Base-by-base conservation (phyloP, 2,329 filamentous ascomycete genomes). In the Aspergillus thermomutatus region DNA sequence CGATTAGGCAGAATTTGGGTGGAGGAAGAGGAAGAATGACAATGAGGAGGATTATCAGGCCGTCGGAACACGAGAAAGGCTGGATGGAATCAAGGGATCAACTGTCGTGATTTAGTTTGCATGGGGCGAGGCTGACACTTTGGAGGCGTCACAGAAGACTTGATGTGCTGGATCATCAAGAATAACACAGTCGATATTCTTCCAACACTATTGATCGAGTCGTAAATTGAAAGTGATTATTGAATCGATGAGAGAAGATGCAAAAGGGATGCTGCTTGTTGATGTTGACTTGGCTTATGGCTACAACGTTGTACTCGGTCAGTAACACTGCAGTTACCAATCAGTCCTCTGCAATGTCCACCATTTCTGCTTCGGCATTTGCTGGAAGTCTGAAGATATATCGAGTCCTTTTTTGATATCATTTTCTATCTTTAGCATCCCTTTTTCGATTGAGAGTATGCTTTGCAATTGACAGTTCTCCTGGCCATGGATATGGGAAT, bases 51-150 rank as follows among this genome's bases (percentile, higher is more conserved):
- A 41, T n/a, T 19, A 37, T 4, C 25, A 26, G 25, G 4, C 50
- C 51, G 31, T 41, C 27, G 54, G 27, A 55, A 53, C 53, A 54
- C 47, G 52, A 48, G 52, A 23, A 52, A 56, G 56, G 11, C 43
- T 46, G 43, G 43, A 14, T 40, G 40, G 45, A 52, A 60, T 48
- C 41, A 57, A 55, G 52, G 49, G 48, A 46, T 46, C 21, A 46
- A 23, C 31, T 37, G 40, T 47, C 54, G 27, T 47, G 58, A 50
- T 55, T 47, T 19, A 52, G 55, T 27, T 46, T 27, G 43, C 47
- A 37, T 53, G n/a, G 45, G 26, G 37, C 47, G 56, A 59, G 54
- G 55, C 55, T 58, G 55, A 55, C 23, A 53, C 23, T 43, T 5
- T 25, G 34, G 19, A 27, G 31, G 21, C 43, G 21, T 17, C 11